Base-by-base conservation (phyloP, 306 rosid genomes). In the Glycyrrhiza uralensis region DNA sequence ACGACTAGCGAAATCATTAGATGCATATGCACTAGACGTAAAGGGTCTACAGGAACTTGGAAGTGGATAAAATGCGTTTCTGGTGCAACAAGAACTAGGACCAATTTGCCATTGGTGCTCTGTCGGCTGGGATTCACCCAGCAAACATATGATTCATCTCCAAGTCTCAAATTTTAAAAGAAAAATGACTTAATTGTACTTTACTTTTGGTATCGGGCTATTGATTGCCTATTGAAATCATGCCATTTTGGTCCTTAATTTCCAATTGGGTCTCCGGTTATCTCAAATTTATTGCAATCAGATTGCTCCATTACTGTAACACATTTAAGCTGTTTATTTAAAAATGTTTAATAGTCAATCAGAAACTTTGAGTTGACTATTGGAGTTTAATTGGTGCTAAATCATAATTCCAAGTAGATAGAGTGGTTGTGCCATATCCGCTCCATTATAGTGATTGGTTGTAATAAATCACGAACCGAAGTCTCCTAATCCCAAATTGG, bases 1-100 rank as follows among this genome's bases (percentile, higher is more conserved):
- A 84, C 55, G 78, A 68, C 29, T 22, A 1, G 15, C 8, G 18
- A 52, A 42, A 49, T 76, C 6, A 72, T 76, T 71, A 36, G 63
- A 44, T 24, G 54, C 77, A 20, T 7, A 42, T 12, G 47, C 62
- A 2, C 28, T n/a, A 5, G 41, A 60, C 33, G 26, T 5, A 42
- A 11, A n/a, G 1, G 35, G 81, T 14, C 41, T 8, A 24, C 7
- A 6, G 24, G 6, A 3, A 42, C 7, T n/a, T 23, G 2, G 36
- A 45, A 6, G 2, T 6, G 66, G 52, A 32, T 35, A 15, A 30
- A 59, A 45, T 7, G 42, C 32, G 58, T 58, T 72, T 60, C 11
- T 55, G 69, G 63, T 64, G 56, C 24, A 72, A 72, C 74, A 6
- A 46, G 2, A 63, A 35, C 8, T 4, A 32, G 22, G 38, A 8